Base-by-base conservation (phyloP, 176 grass and related monocot genomes). In the Ensete glaucum region DNA sequence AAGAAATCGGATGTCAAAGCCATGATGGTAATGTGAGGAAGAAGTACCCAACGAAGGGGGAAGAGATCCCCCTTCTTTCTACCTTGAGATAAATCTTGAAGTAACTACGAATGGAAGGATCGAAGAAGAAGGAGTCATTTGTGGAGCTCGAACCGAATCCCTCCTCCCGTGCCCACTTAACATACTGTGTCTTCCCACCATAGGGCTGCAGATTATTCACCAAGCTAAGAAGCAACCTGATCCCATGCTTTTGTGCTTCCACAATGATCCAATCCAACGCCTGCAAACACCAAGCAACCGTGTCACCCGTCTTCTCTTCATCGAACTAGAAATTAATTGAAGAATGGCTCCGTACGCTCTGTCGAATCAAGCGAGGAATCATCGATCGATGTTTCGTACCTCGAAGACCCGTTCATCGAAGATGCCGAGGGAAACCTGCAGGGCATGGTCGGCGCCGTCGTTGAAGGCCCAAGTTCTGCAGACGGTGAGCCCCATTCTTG, bases 391-490 rank as follows among this genome's bases (percentile, higher is more conserved):
- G 23, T 65, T 11, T 25, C 19, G 43, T 79, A 92, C 89, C 89
- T 79, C 58, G 64, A 96, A 96, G 65, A 96, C 93, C 27, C 85
- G 81, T 76, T 96, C 90, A 77, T 96, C 90, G 78, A 96, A 96
- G 60, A 17, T 83, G 16, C 93, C 90, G 0, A 90, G 93, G 21
- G 87, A 58, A 69, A 96, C 64, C 82, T 93, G 93, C 15, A 96
- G 87, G 24, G 93, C 93, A 85, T 92, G 92, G 85, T 92, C 84
- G 73, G 24, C 16, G 65, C 93, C 93, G 74, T 96, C 93, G 74
- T 96, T 96, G 78, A 96, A 96, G 1, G 90, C 90, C 89, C 90
- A 96, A 53, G 93, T 90, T 75, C 93, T 84, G 81, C 93, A 96
- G 29, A 96, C 93, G 21, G 93, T 90, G 52, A 96, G 93, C 1